Evolutionary conservation across 805 yeast genomes (phyloP).

Genomic region (Lipomyces sp.): DNA sequence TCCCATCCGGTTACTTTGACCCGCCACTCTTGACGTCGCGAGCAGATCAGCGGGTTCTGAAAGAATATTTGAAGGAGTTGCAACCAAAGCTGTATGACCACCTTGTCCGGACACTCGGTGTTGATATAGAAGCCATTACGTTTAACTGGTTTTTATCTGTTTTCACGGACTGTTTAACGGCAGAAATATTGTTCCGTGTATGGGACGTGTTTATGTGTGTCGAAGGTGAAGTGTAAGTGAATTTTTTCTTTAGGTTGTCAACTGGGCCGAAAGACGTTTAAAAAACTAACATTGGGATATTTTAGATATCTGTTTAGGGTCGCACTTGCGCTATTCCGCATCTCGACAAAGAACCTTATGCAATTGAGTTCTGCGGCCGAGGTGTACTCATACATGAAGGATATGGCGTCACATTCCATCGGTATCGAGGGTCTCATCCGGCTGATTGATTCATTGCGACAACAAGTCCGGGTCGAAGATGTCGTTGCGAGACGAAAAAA

Average conservation of each 20-base stretch:
- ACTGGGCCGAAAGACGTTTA: no score
- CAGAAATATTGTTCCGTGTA: constrained; percentile 57
- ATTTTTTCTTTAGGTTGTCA: neutral
- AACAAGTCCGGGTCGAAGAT: constrained; percentile 38
- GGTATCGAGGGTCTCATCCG: constrained; percentile 41
- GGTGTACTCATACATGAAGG: constrained; percentile 44
- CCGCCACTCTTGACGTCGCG: constrained; percentile 47
- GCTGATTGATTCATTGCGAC: constrained; percentile 38
- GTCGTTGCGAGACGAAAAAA: constrained; percentile 35
- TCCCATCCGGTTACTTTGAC: constrained; percentile 54
- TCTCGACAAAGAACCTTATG: constrained; percentile 40
- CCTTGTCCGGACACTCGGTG: constrained; percentile 44
- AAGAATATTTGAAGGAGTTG: constrained; percentile 46
- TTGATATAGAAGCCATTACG: constrained; percentile 57
- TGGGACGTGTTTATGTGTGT: constrained; percentile 56
- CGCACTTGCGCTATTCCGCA: constrained; percentile 44
- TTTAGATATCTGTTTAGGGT: constrained; percentile 42
- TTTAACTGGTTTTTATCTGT: constrained; percentile 63
- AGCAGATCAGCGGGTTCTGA: constrained; percentile 50
- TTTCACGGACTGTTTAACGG: constrained; percentile 57
- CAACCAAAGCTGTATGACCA: constrained; percentile 52
- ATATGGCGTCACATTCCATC: constrained; percentile 42
- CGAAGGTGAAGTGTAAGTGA: constrained; percentile 47
- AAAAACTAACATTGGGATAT: neutral
- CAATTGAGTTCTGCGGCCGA: constrained; percentile 41